A percentile compares a stretch with the other conserved stretches of the same genome.
Conservation (phyloP, 2,329 filamentous ascomycete species). For the Rhynchosporium graminicola region DNA sequence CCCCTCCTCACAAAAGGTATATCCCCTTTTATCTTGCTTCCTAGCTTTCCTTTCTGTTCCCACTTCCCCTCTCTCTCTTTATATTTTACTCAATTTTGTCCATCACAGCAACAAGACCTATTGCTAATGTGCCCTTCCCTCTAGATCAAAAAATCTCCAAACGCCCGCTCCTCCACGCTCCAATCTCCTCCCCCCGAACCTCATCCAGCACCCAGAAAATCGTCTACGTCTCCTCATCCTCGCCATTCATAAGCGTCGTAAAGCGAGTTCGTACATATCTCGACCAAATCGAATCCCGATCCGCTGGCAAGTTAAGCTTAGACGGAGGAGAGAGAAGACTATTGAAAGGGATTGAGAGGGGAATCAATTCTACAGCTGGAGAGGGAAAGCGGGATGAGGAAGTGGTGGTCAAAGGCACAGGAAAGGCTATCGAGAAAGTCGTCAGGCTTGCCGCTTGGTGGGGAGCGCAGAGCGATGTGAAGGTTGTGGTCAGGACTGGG, state of each 20-base stretch:
- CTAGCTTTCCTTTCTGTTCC: background rate
- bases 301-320: slow-evolving; percentile 26
- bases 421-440: slow-evolving; percentile 39
- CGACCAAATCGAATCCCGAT: slow-evolving; percentile 33
- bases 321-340: slow-evolving; percentile 18
- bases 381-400: slow-evolving; percentile 32
- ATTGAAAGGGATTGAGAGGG: slow-evolving; percentile 27
- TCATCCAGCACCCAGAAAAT: slow-evolving; percentile 33
- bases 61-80: background rate
- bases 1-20: slow-evolving; percentile 30
- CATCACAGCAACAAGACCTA: background rate
- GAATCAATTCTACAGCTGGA: slow-evolving; percentile 18
- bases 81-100: no score
- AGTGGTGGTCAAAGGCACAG: slow-evolving; percentile 39
- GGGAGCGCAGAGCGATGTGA: slow-evolving; percentile 34
- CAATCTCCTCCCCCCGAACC: slow-evolving; percentile 32
- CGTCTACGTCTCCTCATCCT: slow-evolving; percentile 37
- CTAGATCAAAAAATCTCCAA: slow-evolving; percentile 39
- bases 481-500: slow-evolving; percentile 36
- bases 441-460: slow-evolving; percentile 36
- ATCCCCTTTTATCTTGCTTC: background rate
- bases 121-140: background rate
- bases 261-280: slow-evolving; percentile 39
- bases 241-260: slow-evolving; percentile 38
- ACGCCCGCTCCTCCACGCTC: slow-evolving; percentile 40